These are phyloP conservation scores for Taxillus chinensis DNA, from an alignment of 164 flowering plant genomes.

Conservation along the genomic window DNA sequence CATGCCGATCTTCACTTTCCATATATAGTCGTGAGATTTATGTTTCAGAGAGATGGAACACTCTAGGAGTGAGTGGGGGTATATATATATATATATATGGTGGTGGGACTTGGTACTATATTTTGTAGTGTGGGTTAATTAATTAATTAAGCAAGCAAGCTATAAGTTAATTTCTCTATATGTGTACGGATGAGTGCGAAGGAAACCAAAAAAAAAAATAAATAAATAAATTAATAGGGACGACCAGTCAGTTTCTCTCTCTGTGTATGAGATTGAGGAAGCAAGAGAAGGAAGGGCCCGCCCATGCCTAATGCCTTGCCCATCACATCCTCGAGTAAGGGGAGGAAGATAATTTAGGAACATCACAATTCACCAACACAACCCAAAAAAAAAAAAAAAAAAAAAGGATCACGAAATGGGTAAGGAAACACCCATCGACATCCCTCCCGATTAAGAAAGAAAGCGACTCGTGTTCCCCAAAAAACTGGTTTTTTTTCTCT, in stretches of 20 bases:
- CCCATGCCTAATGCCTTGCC: background rate
- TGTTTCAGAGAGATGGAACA: too few species aligned
- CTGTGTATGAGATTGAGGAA: slow-evolving; percentile 39
- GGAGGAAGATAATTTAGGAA: background rate
- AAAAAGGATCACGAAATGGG: too few species aligned
- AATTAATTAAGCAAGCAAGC: background rate
- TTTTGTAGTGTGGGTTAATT: background rate
- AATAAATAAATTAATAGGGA: background rate
- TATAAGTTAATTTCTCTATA: too few species aligned
- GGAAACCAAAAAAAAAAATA: background rate
- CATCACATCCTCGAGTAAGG: slow-evolving; percentile 8
- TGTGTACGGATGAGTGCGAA: slow-evolving; percentile 24
- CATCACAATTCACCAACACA: too few species aligned
- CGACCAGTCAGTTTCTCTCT: background rate
- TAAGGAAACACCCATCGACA: too few species aligned
- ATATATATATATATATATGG: background rate
- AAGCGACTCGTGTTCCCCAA: too few species aligned
- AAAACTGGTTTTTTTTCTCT: too few species aligned
- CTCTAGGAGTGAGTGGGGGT: background rate
- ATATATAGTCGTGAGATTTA: background rate
- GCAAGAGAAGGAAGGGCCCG: slow-evolving; percentile 24
- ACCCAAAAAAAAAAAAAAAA: too few species aligned
- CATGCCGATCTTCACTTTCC: slow-evolving; percentile 13
- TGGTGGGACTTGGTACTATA: too few species aligned
- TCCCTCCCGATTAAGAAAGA: too few species aligned